These are phyloP conservation scores for Ormosia semicastrata DNA, from an alignment of 306 rosid genomes.

Conservation along the genomic window DNA sequence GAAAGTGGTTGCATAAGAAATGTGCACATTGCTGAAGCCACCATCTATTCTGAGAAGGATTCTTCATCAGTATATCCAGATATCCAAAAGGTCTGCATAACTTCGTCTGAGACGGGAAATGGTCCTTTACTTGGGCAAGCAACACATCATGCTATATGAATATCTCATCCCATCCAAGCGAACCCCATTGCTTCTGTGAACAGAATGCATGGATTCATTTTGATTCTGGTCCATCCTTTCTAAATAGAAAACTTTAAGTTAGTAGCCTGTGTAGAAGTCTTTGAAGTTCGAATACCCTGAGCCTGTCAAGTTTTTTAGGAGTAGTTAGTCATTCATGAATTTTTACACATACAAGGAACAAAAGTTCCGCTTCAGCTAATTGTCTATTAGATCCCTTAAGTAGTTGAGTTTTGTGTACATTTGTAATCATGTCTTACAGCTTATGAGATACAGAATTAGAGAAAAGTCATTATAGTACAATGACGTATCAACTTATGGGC, in stretches of 20 bases:
- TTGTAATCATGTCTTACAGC: neutral
- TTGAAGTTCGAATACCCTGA: too few relatives aligned
- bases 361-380: neutral
- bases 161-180: slow-evolving; percentile 12
- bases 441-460: neutral
- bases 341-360: neutral
- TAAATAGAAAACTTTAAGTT: too few relatives aligned
- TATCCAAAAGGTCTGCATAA: neutral
- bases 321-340: neutral
- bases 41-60: neutral
- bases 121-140: neutral
- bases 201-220: slow-evolving; percentile 11
- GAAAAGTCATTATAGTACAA: too few relatives aligned
- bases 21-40: neutral
- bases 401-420: slow-evolving; percentile 24
- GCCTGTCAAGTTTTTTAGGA: slow-evolving; percentile 21
- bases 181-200: slow-evolving; percentile 17
- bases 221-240: slow-evolving; percentile 15
- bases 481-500: too few relatives aligned
- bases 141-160: slow-evolving; percentile 4
- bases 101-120: neutral
- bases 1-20: neutral
- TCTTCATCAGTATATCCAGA: slow-evolving; percentile 17
- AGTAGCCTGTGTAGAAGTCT: too few relatives aligned
- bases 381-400: neutral